These are phyloP conservation scores for Clonostachys chloroleuca DNA, from an alignment of 2,329 filamentous ascomycete genomes.

Conservation along the genomic window DNA sequence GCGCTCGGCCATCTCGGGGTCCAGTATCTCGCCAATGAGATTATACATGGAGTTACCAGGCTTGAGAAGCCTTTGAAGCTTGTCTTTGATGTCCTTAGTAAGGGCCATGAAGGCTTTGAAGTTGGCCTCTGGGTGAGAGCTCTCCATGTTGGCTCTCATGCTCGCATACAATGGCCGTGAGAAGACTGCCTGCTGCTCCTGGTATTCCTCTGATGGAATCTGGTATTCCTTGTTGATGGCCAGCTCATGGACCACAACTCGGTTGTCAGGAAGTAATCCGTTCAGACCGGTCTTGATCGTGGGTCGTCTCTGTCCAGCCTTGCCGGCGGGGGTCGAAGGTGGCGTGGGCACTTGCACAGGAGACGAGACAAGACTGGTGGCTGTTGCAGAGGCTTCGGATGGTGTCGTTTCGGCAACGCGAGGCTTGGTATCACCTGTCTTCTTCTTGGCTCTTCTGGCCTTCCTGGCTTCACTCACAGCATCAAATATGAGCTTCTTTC, in stretches of 20 bases:
- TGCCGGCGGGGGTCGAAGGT: slow-evolving; percentile 42
- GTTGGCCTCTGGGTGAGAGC: slow-evolving; percentile 59
- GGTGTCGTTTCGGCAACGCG: slow-evolving; percentile 51
- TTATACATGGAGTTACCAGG: slow-evolving; percentile 69
- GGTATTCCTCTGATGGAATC: slow-evolving; percentile 58
- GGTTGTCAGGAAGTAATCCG: slow-evolving; percentile 65
- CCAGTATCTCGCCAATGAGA: slow-evolving; percentile 70
- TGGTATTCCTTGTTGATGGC: slow-evolving; percentile 76
- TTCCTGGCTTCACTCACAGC: slow-evolving; percentile 70
- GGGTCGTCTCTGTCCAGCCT: slow-evolving; percentile 8
- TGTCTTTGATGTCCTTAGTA: slow-evolving; percentile 65
- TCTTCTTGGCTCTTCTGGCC: slow-evolving; percentile 57
- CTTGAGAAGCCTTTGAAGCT: slow-evolving; percentile 68
- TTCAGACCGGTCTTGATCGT: slow-evolving; percentile 33
- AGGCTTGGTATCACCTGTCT: slow-evolving; percentile 66
- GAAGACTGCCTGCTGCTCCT: slow-evolving; percentile 47
- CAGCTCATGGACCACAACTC: slow-evolving; percentile 73
- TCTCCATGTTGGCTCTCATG: slow-evolving; percentile 60
- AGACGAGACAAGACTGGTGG: slow-evolving; percentile 27
- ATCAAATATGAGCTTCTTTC: slow-evolving; percentile 68
- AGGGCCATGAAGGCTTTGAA: slow-evolving; percentile 67
- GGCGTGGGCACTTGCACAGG: slow-evolving; percentile 48
- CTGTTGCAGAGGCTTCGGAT: slow-evolving; percentile 28
- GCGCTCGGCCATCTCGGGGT: slow-evolving; percentile 64
- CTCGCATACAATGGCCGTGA: slow-evolving; percentile 47